These are phyloP conservation scores for Apiospora malaysiana DNA, from an alignment of 2,329 filamentous ascomycete species.

Conservation along the genomic window DNA sequence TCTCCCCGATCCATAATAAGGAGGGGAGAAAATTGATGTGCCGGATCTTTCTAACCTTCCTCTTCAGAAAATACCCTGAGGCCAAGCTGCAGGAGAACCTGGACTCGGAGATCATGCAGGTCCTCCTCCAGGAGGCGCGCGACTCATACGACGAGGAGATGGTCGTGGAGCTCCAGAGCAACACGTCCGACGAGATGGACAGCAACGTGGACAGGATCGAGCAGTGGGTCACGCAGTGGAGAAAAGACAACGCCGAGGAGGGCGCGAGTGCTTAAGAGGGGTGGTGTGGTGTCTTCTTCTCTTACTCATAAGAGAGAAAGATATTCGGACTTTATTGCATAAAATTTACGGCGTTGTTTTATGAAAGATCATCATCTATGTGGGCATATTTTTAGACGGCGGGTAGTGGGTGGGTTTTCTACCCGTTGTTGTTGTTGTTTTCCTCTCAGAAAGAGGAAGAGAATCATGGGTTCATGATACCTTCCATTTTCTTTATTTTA, in stretches of 20 bases:
- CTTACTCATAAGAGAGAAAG: no score
- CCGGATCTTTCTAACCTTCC: background rate
- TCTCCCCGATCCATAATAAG: no score
- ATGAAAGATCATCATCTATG: background rate
- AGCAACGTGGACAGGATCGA: constrained; percentile 84
- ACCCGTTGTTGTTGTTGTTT: background rate
- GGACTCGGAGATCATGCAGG: constrained; percentile 97
- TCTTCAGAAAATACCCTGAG: constrained; percentile 75
- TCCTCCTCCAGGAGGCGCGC: constrained; percentile 86
- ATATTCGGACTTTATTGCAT: constrained; percentile 2
- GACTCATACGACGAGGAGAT: constrained; percentile 87
- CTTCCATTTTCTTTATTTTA: background rate
- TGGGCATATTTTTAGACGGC: background rate
- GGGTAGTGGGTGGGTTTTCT: constrained; percentile 33
- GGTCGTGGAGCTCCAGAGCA: constrained; percentile 86
- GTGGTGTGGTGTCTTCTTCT: background rate
- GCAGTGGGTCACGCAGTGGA: constrained; percentile 84
- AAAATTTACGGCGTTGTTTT: background rate
- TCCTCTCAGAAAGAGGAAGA: background rate
- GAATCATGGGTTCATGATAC: background rate
- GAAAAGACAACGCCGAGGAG: constrained; percentile 61
- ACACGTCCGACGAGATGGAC: constrained; percentile 84
- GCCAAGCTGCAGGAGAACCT: constrained; percentile 94
- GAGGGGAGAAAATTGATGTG: background rate
- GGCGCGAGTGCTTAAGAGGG: background rate